Evolutionary conservation across 192 early-diverging fungal species (phyloP), one percentile per base, ranked within the genome.

Genomic region (Dimargaris xerosporica): DNA sequence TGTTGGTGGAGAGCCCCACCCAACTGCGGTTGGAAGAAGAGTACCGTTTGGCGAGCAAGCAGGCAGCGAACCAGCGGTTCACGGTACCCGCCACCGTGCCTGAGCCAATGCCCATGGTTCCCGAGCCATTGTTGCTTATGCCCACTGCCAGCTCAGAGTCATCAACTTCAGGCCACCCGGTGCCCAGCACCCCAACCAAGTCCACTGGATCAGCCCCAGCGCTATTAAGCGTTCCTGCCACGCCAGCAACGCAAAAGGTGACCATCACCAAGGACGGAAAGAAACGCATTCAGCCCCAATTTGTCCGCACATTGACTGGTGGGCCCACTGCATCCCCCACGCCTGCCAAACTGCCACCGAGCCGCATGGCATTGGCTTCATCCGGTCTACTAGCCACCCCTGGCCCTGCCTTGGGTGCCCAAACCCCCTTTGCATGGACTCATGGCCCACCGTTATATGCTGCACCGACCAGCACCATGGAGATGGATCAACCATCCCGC

Each of bases 251-350:
- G 11, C 61, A 62, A 44, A 44, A 31, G 29, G 44, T 62, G 61
- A 62, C 61, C 47, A 62, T 62, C 51, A 88, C 86, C 10, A 84
- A 83, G 46, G 80, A 85, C 64, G 93, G 93, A 10, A 86, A 88
- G 70, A 90, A 86, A 55, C 76, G 93, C 12, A 92, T 96, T 29
- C 81, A 83, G 29, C 93, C 88, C 6, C 47, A 82, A 56, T 80
- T 82, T 71, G 64, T 85, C 12, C 72, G 80, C 28, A 48, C 15
- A 46, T 12, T 61, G 12, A 43, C 58, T 48, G 26, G 66, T 13
- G 30, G 31, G n/a, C n/a, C 39, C 3, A 34, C 44, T 21, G 17
- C 31, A 12, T 26, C 42, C n/a, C 23, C 44, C 26, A 51, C 23
- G 34, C 63, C 53, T 26, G 41, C 4, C 26, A 17, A 16, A 21